Percentiles rank a stretch among this genome's conserved stretches.
phyloP scores from a whole-genome alignment of 2,329 filamentous ascomycete species.

The Neurospora sp. region DNA sequence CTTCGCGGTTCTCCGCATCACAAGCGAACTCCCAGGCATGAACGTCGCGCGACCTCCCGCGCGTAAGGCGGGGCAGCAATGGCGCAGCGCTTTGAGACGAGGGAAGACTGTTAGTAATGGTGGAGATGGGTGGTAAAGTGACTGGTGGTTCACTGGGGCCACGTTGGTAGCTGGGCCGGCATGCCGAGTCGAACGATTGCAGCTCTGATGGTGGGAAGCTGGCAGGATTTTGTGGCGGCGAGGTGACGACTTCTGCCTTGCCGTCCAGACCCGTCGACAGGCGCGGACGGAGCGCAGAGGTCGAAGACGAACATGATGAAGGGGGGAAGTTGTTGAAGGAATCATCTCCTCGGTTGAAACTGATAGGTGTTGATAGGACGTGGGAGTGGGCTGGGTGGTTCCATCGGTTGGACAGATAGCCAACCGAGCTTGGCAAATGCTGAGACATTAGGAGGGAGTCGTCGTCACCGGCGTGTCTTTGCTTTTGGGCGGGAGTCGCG shows the following conservation, averaged over 20 bases:
- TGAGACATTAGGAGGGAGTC: constrained; percentile 21
- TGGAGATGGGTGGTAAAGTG: constrained; percentile 46
- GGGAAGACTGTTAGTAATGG: constrained; percentile 34
- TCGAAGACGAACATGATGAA: constrained; percentile 30
- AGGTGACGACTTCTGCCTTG: constrained; percentile 73
- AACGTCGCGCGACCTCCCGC: constrained; percentile 75
- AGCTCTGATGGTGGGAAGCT: constrained; percentile 34
- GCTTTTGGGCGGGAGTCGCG: constrained; percentile 6
- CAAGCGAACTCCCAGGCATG: constrained; percentile 88
- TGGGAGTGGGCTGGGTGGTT: constrained; percentile 37
- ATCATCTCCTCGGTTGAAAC: constrained; percentile 31
- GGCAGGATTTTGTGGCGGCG: constrained; percentile 55
- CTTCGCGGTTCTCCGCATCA: constrained; percentile 63
- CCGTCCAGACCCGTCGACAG: constrained; percentile 65
- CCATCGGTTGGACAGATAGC: constrained; percentile 48
- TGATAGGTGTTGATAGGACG: constrained; percentile 40
- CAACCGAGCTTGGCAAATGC: constrained; percentile 34
- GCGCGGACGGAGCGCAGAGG: constrained; percentile 58
- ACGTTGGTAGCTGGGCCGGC: constrained; percentile 49
- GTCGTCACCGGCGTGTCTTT: neutral
- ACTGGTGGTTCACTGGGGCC: constrained; percentile 58
- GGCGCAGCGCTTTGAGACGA: constrained; percentile 21
- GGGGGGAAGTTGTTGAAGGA: constrained; percentile 35
- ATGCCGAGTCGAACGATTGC: constrained; percentile 36
- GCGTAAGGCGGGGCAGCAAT: constrained; percentile 45